phyloP scores from a whole-genome alignment of 495 filamentous ascomycete species.

The Niebla homalea region DNA sequence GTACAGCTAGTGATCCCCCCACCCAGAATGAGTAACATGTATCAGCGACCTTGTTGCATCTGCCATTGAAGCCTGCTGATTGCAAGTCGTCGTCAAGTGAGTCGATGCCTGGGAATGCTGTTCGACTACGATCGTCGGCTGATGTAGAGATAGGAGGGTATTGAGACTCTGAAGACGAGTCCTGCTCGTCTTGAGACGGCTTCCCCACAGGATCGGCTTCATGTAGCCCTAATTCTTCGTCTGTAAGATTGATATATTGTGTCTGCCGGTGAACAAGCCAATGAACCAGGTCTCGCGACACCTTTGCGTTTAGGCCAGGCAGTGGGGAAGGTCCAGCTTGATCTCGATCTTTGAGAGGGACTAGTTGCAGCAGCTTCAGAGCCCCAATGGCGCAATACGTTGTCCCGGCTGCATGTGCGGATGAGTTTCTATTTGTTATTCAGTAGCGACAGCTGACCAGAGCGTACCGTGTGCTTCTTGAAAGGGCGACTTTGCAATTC shows the following conservation, averaged over 20 bases:
- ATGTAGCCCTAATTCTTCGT: conserved; percentile 32
- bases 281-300: conserved; percentile 34
- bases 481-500: conserved; percentile 64
- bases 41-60: conserved; percentile 77
- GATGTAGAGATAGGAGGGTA: too few species aligned
- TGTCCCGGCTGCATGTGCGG: conserved; percentile 51
- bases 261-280: conserved; percentile 68
- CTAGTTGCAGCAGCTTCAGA: conserved; percentile 52
- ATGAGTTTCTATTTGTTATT: conserved; percentile 12
- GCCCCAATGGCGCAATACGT: conserved; percentile 74
- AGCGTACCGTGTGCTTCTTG: conserved; percentile 78
- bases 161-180: too few species aligned
- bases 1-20: conserved; percentile 51
- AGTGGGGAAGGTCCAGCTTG: neutral
- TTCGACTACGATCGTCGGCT: too few species aligned
- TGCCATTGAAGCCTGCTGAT: conserved; percentile 68
- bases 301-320: conserved; percentile 1
- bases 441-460: conserved; percentile 13
- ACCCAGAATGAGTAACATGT: conserved; percentile 96
- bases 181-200: too few species aligned
- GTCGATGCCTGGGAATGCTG: neutral
- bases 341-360: conserved; percentile 17
- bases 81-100: conserved; percentile 28
- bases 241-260: conserved; percentile 26
- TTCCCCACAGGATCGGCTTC: conserved; percentile 3